Evolutionary conservation across 306 rosid genomes (phyloP), one percentile per base, ranked within the genome.

Genomic region (Albizia julibrissin): DNA sequence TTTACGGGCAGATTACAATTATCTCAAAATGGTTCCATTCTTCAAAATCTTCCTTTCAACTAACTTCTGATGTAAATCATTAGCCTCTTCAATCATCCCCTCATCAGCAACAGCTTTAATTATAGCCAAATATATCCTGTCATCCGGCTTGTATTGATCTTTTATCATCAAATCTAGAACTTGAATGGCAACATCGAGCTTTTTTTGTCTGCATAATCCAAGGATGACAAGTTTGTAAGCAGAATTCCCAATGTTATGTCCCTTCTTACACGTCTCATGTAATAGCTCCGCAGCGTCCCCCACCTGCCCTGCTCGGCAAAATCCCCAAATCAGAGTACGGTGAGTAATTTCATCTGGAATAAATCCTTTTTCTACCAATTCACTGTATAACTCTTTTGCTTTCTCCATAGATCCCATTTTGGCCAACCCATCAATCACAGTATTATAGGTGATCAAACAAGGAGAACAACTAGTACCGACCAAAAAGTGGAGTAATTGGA

Each of bases 41-140:
- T 80, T 86, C 16, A 94, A 81, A 88, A 90, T 78, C 64, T 87
- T 88, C 94, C 88, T 85, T 75, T 86, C 79, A 24, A 84, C 89
- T 88, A 94, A 86, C 79, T 77, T 83, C 78, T 88, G 85, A 64
- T 83, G 92, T 87, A 95, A 88, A 90, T 86, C 91, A 40, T 84
- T 80, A 31, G 98, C 97, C 87, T 95, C 95, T 71, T 83, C 77
- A 37, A 82, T 75, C 92, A 95, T 91, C 80, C 99, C 99, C 75
- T 85, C 88, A 81, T 90, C 84, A 50, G 95, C 89, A 72, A 93
- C 82, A 82, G 94, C 87, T 79, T 85, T 86, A 69, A 87, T 77
- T 79, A 95, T 84, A 77, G 89, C 85, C 27, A 82, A 70, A 83
- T 93, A 93, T 58, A 85, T 79, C 42, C 80, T 44, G 76, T 68